phyloP scores from a whole-genome alignment of 352 stramenopile genomes.

The Globisporangium canariense region DNA sequence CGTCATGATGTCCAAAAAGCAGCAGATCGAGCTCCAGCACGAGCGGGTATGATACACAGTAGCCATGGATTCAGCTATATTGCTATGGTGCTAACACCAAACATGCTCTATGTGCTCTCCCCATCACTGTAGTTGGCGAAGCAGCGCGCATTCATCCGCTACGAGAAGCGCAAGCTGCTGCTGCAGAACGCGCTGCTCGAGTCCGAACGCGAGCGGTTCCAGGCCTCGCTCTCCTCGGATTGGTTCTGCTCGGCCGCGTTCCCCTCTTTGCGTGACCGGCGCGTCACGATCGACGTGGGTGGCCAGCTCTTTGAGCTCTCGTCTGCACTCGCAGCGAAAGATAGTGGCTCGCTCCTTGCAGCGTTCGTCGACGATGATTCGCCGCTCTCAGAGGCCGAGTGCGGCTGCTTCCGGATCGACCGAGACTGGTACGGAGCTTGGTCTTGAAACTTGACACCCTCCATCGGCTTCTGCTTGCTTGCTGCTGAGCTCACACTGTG shows the following conservation, averaged over 20 bases:
- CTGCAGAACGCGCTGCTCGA: conserved; percentile 70
- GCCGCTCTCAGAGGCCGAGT: conserved; percentile 49
- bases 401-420: conserved; percentile 71
- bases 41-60: conserved; percentile 37
- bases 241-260: conserved; percentile 74
- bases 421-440: conserved; percentile 45
- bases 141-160: conserved; percentile 74
- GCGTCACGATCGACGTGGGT: conserved; percentile 63
- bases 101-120: not conserved
- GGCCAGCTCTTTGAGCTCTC: conserved; percentile 75
- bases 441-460: not conserved
- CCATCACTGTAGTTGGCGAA: conserved; percentile 47
- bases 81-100: not conserved
- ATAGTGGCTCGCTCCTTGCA: conserved; percentile 57
- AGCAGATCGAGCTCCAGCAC: conserved; percentile 58
- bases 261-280: conserved; percentile 34
- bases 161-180: conserved; percentile 73
- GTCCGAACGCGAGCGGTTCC: conserved; percentile 71
- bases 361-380: conserved; percentile 65
- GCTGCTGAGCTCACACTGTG: not conserved
- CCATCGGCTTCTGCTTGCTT: not conserved
- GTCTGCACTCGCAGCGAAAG: conserved; percentile 40
- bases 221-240: conserved; percentile 61
- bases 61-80: too few species aligned
- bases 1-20: conserved; percentile 61